phyloP scores from a whole-genome alignment of 225 moss, liverwort and hornwort species.

The Physcomitrium patens region DNA sequence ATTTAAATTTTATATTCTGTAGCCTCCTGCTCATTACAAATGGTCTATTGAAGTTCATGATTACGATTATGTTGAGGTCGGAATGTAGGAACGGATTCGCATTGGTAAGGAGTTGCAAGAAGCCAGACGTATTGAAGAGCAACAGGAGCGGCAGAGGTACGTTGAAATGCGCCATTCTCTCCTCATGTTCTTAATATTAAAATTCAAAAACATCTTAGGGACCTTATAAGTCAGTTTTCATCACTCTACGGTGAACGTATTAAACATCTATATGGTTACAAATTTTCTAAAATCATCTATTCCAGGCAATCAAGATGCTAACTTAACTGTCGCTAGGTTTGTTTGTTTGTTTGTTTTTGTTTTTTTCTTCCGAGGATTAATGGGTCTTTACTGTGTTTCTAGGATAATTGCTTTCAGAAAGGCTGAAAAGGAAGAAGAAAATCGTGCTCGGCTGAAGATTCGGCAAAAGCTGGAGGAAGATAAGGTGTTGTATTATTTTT shows the following conservation, averaged over 20 bases:
- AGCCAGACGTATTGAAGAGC: conserved; percentile 92
- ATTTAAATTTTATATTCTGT: conserved; percentile 6
- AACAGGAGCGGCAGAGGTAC: conserved; percentile 88
- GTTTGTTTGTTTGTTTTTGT: neutral
- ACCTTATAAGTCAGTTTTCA: neutral
- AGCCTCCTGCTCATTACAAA: neutral
- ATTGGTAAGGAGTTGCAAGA: conserved; percentile 88
- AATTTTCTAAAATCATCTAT: neutral
- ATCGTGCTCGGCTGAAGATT: conserved; percentile 85
- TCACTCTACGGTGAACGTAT: neutral
- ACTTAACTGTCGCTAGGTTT: neutral
- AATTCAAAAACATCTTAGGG: neutral
- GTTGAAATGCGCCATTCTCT: neutral
- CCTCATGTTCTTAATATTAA: neutral
- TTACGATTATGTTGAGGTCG: conserved; percentile 13
- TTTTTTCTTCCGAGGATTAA: neutral
- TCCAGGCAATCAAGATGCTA: conserved; percentile 4
- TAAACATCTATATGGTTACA: conserved; percentile 5
- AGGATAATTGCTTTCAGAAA: conserved; percentile 81
- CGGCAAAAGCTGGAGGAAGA: conserved; percentile 90
- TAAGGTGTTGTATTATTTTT: conserved; percentile 56
- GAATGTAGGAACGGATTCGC: conserved; percentile 83
- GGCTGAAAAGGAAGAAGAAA: conserved; percentile 96
- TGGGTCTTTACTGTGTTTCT: conserved; percentile 25
- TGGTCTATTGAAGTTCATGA: conserved; percentile 20